Conservation (phyloP, 768 basidiomycete species). For the Leccinum incarnatum region DNA sequence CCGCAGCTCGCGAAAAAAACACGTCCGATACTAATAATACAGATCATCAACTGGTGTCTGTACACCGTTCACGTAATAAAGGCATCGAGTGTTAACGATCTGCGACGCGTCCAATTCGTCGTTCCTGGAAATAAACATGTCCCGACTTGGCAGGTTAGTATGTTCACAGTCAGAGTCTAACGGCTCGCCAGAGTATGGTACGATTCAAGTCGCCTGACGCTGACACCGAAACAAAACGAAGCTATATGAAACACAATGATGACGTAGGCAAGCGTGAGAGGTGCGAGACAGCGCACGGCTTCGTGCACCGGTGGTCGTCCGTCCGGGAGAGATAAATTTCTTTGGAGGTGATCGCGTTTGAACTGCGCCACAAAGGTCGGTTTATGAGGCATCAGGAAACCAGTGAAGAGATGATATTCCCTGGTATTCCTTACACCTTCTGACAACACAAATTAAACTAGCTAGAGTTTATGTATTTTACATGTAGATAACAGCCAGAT, state of each 20-base stretch:
- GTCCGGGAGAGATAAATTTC: conserved; percentile 16
- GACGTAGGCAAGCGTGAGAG: conserved; percentile 9
- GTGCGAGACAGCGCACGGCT: conserved; percentile 19
- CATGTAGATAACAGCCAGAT: too few relatives aligned
- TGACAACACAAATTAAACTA: too few relatives aligned
- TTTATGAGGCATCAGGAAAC: too few relatives aligned
- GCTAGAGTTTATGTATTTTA: too few relatives aligned
- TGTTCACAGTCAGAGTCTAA: not conserved
- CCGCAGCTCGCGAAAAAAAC: conserved; percentile 1
- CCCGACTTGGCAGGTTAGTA: not conserved
- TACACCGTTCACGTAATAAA: not conserved
- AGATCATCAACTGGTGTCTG: not conserved
- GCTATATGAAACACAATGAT: conserved; percentile 6
- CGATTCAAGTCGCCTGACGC: not conserved
- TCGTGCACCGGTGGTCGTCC: conserved; percentile 7
- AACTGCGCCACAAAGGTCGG: not conserved
- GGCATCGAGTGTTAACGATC: not conserved
- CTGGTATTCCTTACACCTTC: too few relatives aligned
- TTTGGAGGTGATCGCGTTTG: not conserved
- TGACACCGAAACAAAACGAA: not conserved
- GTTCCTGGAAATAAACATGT: not conserved
- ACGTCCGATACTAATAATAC: not conserved
- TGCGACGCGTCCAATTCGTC: not conserved
- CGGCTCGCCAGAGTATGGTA: too few relatives aligned
- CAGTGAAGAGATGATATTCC: too few relatives aligned